Percentiles rank a stretch among this genome's conserved stretches.
These are phyloP conservation scores for Pleurotus eryngii DNA, from an alignment of 768 basidiomycete genomes.

Conservation along the genomic window DNA sequence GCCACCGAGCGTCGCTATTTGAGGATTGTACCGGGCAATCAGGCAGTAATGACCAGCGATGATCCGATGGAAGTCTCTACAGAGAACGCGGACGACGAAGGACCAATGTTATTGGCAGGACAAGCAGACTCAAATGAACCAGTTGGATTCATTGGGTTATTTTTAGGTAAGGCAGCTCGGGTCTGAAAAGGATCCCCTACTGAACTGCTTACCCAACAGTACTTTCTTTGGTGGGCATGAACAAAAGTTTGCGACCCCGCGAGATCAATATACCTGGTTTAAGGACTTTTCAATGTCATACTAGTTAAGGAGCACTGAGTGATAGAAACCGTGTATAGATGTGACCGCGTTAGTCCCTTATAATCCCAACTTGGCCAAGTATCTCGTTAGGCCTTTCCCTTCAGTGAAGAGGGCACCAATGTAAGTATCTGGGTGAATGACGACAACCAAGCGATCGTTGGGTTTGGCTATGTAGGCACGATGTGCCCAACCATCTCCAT, in stretches of 20 bases:
- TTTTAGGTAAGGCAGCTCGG: conserved; percentile 58
- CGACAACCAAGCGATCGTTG: not conserved
- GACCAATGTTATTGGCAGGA: conserved; percentile 6
- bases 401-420: conserved; percentile 12
- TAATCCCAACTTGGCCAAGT: no score
- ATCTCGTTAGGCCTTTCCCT: no score
- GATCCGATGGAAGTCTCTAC: not conserved
- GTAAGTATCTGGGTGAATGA: conserved; percentile 18
- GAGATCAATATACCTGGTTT: conserved; percentile 76
- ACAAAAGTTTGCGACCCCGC: conserved; percentile 61
- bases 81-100: conserved; percentile 3
- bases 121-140: conserved; percentile 15
- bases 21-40: no score
- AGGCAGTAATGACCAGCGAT: not conserved
- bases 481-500: conserved; percentile 5
- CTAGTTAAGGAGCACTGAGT: conserved; percentile 12
- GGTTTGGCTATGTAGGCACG: conserved; percentile 3
- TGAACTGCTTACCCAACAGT: conserved; percentile 24
- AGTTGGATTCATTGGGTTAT: conserved; percentile 52
- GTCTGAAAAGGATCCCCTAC: not conserved
- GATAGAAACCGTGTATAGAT: no score
- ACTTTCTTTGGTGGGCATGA: conserved; percentile 82
- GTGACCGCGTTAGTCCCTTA: no score
- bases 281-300: conserved; percentile 55
- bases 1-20: not conserved